Base-by-base conservation (phyloP, 2,329 filamentous ascomycete genomes). In the Colletotrichum tamarilloi region DNA sequence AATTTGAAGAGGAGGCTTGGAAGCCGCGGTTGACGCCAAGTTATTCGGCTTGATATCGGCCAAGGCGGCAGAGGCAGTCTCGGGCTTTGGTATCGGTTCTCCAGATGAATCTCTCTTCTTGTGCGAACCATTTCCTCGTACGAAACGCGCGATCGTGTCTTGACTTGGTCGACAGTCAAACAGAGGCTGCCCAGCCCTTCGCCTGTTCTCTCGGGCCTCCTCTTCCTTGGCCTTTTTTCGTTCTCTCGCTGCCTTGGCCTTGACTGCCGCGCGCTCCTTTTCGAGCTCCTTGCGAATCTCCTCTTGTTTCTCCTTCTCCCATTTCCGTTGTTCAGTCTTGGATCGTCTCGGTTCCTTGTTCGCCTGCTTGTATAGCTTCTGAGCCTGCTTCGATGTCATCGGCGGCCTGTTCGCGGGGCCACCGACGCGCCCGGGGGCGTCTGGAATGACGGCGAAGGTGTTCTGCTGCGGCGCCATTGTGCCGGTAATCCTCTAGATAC, bases 101-200 rank as follows among this genome's bases (percentile, higher is more conserved):
- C 71, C 71, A 2, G 67, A 73, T 8, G 56, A 71, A 12, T 65
- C 62, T 42, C 80, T 80, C 76, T 82, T 83, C 66, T 76, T 82
- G 1, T 71, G 69, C 3, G 76, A 75, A 1, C 79, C 80, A n/a
- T 81, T 80, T 0, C 82, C 81, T 46, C 82, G 80, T 8, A 89
- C 80, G 70, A 92, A 92, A 46, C 84, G 78, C 22, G 88, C 83
- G 74, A 92, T 89, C 0, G 87, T 89, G 55, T 87, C 87, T 78
- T 92, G 90, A 42, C 89, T 91, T 0, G 89, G 86, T 46, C 86
- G 84, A 5, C 89, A 87, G 14, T 83, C 84, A n/a, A 88, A 83
- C 5, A 90, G 80, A 16, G 90, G 90, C 71, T 89, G 69, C 0
- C 89, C 87, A 67, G 83, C 86, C 74, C 83, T 87, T 76, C 82